These are phyloP conservation scores for Saccharomycopsis oosterbeekiorum DNA, from an alignment of 805 yeast species.

Conservation along the genomic window DNA sequence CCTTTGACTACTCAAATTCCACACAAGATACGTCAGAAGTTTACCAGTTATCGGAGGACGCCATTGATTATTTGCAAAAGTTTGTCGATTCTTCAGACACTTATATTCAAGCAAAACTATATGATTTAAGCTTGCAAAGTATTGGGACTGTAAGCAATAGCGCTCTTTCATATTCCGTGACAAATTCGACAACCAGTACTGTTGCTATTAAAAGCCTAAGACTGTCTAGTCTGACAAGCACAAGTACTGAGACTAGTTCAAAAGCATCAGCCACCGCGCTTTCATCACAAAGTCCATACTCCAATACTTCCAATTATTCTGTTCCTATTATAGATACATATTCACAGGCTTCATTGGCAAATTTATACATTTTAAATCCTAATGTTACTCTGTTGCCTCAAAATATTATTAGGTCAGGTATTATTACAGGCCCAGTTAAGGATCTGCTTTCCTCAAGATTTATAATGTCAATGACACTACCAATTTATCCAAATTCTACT, in stretches of 20 bases:
- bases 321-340: constrained; percentile 22
- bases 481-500: constrained; percentile 66
- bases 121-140: constrained; percentile 45
- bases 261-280: constrained; percentile 14
- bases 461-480: constrained; percentile 67
- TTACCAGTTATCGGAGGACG: constrained; percentile 34
- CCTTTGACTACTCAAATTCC: neutral
- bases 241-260: constrained; percentile 10
- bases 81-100: constrained; percentile 54
- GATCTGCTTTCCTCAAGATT: constrained; percentile 32
- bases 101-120: constrained; percentile 55
- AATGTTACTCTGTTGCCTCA: constrained; percentile 36
- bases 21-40: constrained; percentile 63
- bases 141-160: constrained; percentile 38
- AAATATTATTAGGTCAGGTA: constrained; percentile 35
- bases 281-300: constrained; percentile 18
- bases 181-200: neutral
- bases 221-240: neutral
- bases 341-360: constrained; percentile 26
- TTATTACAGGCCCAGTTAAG: constrained; percentile 55
- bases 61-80: constrained; percentile 43
- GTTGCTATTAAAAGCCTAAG: neutral
- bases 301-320: constrained; percentile 6
- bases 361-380: constrained; percentile 42
- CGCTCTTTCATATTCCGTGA: constrained; percentile 26